A percentile compares a stretch with the other conserved stretches of the same genome.
Conservation (phyloP, 2,329 filamentous ascomycete species). For the Colletotrichum sp. region DNA sequence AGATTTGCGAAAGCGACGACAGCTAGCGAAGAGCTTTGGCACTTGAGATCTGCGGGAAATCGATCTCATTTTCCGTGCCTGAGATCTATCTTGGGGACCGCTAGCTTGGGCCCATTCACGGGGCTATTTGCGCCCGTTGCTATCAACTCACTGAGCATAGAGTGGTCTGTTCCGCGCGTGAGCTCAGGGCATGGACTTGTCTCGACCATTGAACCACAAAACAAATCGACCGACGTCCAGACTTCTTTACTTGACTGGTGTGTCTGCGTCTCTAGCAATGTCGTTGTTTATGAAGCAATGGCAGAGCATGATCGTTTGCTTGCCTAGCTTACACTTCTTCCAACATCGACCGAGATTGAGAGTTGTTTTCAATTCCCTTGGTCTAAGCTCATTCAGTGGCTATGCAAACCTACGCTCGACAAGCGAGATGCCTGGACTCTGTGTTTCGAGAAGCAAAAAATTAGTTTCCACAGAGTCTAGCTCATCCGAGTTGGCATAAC, state of each 20-base stretch:
- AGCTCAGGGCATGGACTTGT: neutral
- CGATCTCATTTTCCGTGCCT: neutral
- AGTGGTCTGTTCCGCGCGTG: neutral
- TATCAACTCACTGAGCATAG: neutral
- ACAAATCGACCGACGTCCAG: neutral
- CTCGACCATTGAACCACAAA: neutral
- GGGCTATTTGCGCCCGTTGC: neutral
- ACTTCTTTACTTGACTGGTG: neutral
- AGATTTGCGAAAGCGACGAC: neutral
- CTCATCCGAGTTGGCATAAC: neutral
- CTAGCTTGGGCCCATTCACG: neutral
- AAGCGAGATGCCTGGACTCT: neutral
- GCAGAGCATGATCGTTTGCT: neutral
- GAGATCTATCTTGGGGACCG: neutral
- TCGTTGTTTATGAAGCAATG: neutral
- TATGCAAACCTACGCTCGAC: neutral
- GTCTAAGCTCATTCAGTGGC: neutral
- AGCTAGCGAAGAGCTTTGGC: neutral
- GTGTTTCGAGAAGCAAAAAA: neutral
- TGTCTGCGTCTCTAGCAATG: neutral
- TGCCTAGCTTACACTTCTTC: neutral
- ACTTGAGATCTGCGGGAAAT: neutral
- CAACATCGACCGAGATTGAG: neutral
- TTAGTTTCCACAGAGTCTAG: neutral
- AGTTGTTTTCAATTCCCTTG: neutral